Conservation (phyloP, 495 filamentous ascomycete genomes). For the Penicillium argentinense region DNA sequence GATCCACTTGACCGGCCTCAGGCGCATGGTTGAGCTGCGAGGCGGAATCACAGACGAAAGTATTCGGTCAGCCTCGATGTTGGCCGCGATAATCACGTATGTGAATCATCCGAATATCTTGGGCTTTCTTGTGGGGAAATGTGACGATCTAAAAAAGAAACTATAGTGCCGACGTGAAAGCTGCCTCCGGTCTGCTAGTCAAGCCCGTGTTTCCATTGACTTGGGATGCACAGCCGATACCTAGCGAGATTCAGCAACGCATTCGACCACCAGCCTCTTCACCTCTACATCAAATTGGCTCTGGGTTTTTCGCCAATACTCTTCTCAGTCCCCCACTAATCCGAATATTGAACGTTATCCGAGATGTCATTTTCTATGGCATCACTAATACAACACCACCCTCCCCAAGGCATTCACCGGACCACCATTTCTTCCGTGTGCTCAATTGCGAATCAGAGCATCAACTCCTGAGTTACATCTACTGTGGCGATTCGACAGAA, state of each 20-base stretch:
- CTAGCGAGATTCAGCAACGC: constrained; percentile 26
- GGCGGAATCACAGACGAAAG: constrained; percentile 32
- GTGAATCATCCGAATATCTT: neutral
- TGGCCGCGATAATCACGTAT: constrained; percentile 32
- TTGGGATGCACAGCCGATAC: constrained; percentile 29
- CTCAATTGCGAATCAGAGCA: constrained; percentile 35
- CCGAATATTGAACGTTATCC: constrained; percentile 22
- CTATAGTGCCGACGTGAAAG: constrained; percentile 33
- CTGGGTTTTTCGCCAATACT: constrained; percentile 26
- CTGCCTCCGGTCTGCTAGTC: constrained; percentile 33
- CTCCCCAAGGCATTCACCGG: constrained; percentile 5
- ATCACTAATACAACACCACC: constrained; percentile 16
- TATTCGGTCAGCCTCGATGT: constrained; percentile 28
- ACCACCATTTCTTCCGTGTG: constrained; percentile 32
- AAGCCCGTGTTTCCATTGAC: constrained; percentile 39
- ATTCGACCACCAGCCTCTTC: constrained; percentile 27
- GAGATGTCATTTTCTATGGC: constrained; percentile 29
- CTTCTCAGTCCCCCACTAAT: constrained; percentile 25
- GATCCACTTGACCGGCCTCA: constrained; percentile 34
- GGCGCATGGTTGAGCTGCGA: constrained; percentile 36
- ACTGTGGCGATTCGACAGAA: constrained; percentile 5
- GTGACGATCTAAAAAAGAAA: neutral
- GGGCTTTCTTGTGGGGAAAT: no score
- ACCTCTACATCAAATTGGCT: constrained; percentile 22
- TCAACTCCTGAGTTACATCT: constrained; percentile 37